Evolutionary conservation across 2,329 filamentous ascomycete genomes (phyloP).

Genomic region (Nemania sp.): DNA sequence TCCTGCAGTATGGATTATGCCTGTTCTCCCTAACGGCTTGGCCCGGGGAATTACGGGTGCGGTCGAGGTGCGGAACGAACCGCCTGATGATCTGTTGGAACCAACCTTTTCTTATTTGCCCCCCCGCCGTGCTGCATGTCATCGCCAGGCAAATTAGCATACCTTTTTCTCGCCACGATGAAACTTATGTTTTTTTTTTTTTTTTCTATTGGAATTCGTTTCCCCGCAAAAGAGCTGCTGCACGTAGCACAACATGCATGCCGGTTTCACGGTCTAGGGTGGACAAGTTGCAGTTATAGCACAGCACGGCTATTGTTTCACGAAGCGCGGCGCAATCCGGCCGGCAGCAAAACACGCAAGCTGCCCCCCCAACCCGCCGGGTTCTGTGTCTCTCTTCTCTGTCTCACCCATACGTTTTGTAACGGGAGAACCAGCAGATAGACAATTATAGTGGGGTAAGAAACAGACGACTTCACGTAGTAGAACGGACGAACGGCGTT

Average conservation of each 20-base stretch:
- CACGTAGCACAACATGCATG: slow-evolving; percentile 20
- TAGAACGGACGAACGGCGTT: neutral
- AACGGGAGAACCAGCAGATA: neutral
- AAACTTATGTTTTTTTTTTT: neutral
- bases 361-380: neutral
- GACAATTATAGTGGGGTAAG: neutral
- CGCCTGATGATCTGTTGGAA: slow-evolving; percentile 19
- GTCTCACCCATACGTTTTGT: neutral
- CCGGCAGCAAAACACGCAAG: slow-evolving; percentile 23
- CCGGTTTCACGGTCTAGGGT: slow-evolving; percentile 21
- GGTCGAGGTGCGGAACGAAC: slow-evolving; percentile 29
- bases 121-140: neutral
- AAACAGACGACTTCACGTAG: slow-evolving; percentile 13
- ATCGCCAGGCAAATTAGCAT: slow-evolving; percentile 1
- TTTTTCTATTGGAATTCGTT: neutral
- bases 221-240: slow-evolving; percentile 18
- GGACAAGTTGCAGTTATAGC: slow-evolving; percentile 4
- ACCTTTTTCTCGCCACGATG: neutral
- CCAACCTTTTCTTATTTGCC: neutral
- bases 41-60: slow-evolving; percentile 34
- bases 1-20: slow-evolving; percentile 24
- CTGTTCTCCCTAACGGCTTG: slow-evolving; percentile 27
- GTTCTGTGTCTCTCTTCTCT: neutral
- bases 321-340: slow-evolving; percentile 37
- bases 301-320: slow-evolving; percentile 26